phyloP scores from a whole-genome alignment of 306 rosid species.

The Sindora glabra region DNA sequence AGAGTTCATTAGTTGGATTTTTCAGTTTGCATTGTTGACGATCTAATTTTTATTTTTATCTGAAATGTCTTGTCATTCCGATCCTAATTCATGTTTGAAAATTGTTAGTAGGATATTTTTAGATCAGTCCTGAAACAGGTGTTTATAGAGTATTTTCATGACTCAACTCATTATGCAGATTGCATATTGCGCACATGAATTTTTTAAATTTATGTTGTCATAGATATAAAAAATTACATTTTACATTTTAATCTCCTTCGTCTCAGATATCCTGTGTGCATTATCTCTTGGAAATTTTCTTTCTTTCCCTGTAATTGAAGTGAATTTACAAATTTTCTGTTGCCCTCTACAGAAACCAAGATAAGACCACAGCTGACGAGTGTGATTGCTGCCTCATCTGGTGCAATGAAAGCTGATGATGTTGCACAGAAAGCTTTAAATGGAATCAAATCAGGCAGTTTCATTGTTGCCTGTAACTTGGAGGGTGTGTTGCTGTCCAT shows the following conservation, averaged over 20 bases:
- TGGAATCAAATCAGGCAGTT: slow-evolving; percentile 70
- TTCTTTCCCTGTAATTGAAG: slow-evolving; percentile 2
- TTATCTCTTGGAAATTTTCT: background rate
- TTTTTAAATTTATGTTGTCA: background rate
- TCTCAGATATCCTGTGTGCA: background rate
- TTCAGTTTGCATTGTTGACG: too few species aligned
- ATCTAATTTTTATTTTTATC: too few species aligned
- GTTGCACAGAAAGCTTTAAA: slow-evolving; percentile 73
- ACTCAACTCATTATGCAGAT: background rate
- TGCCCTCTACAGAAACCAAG: slow-evolving; percentile 52
- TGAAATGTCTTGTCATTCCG: too few species aligned
- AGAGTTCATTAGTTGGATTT: background rate
- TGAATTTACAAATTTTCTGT: slow-evolving; percentile 1
- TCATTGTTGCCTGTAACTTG: slow-evolving; percentile 66
- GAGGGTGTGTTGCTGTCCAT: slow-evolving; percentile 61
- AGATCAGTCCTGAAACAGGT: background rate
- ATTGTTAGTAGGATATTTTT: slow-evolving; percentile 2
- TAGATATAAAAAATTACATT: background rate
- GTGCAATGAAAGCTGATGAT: slow-evolving; percentile 70
- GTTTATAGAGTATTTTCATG: background rate
- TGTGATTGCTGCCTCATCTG: slow-evolving; percentile 60
- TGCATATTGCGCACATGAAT: background rate
- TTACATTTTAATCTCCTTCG: background rate
- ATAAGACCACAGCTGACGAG: slow-evolving; percentile 62
- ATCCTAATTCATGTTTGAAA: too few species aligned